Percentiles rank a stretch among this genome's conserved stretches.
Evolutionary conservation across 2,329 filamentous ascomycete genomes (phyloP).

Genomic region (Hymenoscyphus occultus): DNA sequence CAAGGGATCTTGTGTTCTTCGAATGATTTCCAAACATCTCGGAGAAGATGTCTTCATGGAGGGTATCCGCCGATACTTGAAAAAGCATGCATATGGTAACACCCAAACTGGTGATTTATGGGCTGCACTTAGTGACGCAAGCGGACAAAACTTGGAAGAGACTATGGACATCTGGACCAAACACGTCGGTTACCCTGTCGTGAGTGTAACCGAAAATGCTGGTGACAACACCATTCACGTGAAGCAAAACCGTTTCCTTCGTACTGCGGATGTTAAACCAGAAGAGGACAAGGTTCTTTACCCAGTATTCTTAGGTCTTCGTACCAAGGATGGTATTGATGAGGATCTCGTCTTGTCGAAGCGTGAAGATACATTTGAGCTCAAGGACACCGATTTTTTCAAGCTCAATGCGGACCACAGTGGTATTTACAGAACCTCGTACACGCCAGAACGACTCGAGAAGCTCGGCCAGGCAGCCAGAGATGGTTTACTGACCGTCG

Average conservation of each 20-base stretch:
- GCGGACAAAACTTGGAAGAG: constrained; percentile 83
- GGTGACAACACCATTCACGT: constrained; percentile 71
- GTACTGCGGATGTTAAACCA: constrained; percentile 88
- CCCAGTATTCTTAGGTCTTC: constrained; percentile 83
- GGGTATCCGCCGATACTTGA: constrained; percentile 84
- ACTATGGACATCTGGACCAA: constrained; percentile 98
- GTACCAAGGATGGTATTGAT: constrained; percentile 78
- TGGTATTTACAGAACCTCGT: constrained; percentile 86
- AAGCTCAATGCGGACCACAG: constrained; percentile 96
- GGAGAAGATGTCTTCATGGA: constrained; percentile 92
- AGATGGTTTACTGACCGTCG: constrained; percentile 73
- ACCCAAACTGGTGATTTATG: constrained; percentile 89
- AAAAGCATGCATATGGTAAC: constrained; percentile 96
- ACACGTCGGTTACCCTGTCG: constrained; percentile 88
- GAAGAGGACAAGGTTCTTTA: constrained; percentile 88
- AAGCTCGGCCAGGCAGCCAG: constrained; percentile 88
- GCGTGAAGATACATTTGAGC: constrained; percentile 73
- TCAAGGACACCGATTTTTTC: constrained; percentile 83
- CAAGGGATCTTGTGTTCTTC: constrained; percentile 91
- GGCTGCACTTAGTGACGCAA: constrained; percentile 82
- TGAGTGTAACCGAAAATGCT: constrained; percentile 77
- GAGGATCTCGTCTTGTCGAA: constrained; percentile 67
- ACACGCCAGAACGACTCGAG: constrained; percentile 75
- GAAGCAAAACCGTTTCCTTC: constrained; percentile 92
- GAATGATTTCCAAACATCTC: constrained; percentile 95